A percentile compares a stretch with the other conserved stretches of the same genome.
phyloP scores from a whole-genome alignment of 1,284 basidiomycete genomes.

The Cryptococcus sp. region DNA sequence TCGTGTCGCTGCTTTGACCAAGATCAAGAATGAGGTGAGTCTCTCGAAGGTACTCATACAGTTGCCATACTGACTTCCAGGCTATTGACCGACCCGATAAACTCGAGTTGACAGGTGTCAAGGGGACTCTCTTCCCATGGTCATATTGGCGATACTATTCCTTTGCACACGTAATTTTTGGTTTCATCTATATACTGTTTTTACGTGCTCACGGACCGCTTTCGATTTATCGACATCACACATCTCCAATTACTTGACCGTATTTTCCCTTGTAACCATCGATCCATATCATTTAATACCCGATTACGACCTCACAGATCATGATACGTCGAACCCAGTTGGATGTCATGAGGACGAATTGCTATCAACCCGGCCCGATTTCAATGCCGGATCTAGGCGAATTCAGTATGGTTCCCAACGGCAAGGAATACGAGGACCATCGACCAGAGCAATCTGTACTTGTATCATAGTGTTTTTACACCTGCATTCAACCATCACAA shows the following conservation, averaged over 20 bases:
- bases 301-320: conserved; percentile 15
- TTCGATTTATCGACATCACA: conserved; percentile 5
- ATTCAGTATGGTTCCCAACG: conserved; percentile 18
- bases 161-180: conserved; percentile 40
- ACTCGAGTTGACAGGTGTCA: conserved; percentile 27
- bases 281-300: too few relatives aligned
- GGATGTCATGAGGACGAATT: conserved; percentile 39
- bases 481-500: too few relatives aligned
- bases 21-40: conserved; percentile 41
- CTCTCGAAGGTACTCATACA: not conserved
- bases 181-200: conserved; percentile 18
- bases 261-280: not conserved
- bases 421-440: not conserved
- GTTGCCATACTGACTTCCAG: conserved; percentile 16
- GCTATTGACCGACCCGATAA: conserved; percentile 27
- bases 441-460: too few relatives aligned
- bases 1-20: conserved; percentile 38
- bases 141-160: conserved; percentile 45
- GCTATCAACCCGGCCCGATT: conserved; percentile 40
- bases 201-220: conserved; percentile 38
- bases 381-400: conserved; percentile 31
- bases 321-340: conserved; percentile 39
- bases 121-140: conserved; percentile 40
- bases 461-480: too few relatives aligned
- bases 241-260: not conserved